Conservation (phyloP, 306 rosid species). For the Dalbergia cultrata region DNA sequence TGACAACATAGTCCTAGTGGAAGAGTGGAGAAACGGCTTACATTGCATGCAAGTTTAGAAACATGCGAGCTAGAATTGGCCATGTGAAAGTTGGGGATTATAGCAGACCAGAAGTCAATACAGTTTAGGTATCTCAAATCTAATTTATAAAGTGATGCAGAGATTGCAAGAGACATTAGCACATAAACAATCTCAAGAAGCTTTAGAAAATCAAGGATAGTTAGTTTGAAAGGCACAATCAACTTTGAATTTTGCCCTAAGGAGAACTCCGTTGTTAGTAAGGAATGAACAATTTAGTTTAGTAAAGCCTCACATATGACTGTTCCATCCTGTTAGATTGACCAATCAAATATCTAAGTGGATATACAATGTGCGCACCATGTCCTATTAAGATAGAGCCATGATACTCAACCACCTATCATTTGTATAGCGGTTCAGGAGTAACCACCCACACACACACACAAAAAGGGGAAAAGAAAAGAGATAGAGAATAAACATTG, state of each 20-base stretch:
- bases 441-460: too few relatives aligned
- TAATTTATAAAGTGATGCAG: background rate
- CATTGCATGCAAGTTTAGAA: background rate
- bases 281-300: background rate
- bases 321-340: background rate
- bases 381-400: background rate
- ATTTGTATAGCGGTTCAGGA: conserved; percentile 5
- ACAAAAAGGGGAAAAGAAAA: too few relatives aligned
- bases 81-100: background rate
- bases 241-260: background rate
- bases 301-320: background rate
- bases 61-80: background rate
- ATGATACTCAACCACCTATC: background rate
- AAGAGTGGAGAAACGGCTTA: background rate
- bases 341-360: background rate
- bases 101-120: background rate
- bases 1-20: background rate
- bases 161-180: background rate
- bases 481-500: too few relatives aligned
- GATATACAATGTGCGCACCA: background rate
- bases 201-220: background rate
- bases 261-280: background rate
- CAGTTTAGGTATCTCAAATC: background rate
- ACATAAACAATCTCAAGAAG: conserved; percentile 5
- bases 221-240: background rate